These are phyloP conservation scores for Nakazawaea ambrosiae DNA, from an alignment of 805 yeast species.

Conservation along the genomic window DNA sequence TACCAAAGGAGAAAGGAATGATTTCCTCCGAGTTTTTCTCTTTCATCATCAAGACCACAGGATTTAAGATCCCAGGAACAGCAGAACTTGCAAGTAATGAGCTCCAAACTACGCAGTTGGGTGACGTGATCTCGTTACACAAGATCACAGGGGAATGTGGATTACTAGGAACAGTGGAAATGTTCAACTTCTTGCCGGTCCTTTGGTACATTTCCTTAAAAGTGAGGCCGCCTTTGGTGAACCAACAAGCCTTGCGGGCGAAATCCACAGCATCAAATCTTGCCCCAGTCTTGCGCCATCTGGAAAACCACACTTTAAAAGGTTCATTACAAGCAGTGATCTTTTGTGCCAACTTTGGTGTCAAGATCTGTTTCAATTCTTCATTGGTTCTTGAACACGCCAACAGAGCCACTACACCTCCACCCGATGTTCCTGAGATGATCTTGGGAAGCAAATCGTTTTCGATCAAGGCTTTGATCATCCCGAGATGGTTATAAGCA, in stretches of 20 bases:
- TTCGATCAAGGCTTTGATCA: conserved; percentile 63
- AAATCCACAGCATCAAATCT: conserved; percentile 68
- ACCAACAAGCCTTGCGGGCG: conserved; percentile 65
- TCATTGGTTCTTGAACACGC: conserved; percentile 64
- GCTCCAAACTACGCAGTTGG: conserved; percentile 79
- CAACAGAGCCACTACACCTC: conserved; percentile 70
- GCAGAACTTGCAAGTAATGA: conserved; percentile 72
- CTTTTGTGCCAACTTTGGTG: conserved; percentile 53
- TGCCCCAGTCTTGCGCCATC: conserved; percentile 74
- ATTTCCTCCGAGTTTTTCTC: conserved; percentile 27
- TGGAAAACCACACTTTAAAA: conserved; percentile 48
- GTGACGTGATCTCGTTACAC: conserved; percentile 71
- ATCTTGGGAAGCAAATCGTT: conserved; percentile 60
- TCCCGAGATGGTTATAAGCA: conserved; percentile 72
- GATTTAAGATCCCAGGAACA: conserved; percentile 76
- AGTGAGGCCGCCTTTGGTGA: conserved; percentile 67
- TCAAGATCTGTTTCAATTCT: conserved; percentile 49
- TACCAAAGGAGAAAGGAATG: conserved; percentile 69
- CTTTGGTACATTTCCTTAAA: conserved; percentile 61
- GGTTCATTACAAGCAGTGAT: conserved; percentile 68
- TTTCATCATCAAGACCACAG: conserved; percentile 74
- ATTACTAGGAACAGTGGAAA: conserved; percentile 76
- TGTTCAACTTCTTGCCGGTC: conserved; percentile 66
- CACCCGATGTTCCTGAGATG: conserved; percentile 76
- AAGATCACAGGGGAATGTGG: conserved; percentile 76